phyloP scores from a whole-genome alignment of 2,329 filamentous ascomycete species.

The Penicillium carneum region DNA sequence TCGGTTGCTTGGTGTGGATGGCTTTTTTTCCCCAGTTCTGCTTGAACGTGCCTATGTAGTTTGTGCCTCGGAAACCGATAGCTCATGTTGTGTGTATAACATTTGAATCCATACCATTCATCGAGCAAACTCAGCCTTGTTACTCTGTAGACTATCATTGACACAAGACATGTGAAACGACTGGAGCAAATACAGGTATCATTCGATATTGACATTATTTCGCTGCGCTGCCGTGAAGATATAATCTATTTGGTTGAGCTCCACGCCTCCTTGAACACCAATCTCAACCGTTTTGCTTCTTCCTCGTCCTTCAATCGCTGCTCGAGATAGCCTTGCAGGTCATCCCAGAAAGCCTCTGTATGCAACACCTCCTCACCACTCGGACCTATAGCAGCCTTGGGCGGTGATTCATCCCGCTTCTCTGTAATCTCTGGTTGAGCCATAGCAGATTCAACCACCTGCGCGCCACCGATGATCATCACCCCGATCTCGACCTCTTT shows the following conservation, averaged over 20 bases:
- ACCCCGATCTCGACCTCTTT: constrained; percentile 75
- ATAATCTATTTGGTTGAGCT: constrained; percentile 25
- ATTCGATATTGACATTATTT: constrained; percentile 18
- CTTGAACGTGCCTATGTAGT: not conserved
- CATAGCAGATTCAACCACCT: constrained; percentile 50
- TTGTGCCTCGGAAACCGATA: constrained; percentile 5
- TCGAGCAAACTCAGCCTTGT: not conserved
- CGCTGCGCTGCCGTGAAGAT: not conserved
- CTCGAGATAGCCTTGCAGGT: constrained; percentile 79
- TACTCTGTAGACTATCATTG: not conserved
- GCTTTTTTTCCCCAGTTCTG: not conserved
- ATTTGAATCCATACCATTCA: constrained; percentile 27
- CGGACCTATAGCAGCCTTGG: constrained; percentile 58
- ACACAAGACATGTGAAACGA: not conserved
- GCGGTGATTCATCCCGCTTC: constrained; percentile 35
- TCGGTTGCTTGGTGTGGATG: not conserved
- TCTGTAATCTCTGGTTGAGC: constrained; percentile 43
- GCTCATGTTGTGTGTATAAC: constrained; percentile 31
- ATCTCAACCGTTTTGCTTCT: constrained; percentile 69
- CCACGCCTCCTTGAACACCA: constrained; percentile 76
- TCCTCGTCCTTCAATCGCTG: constrained; percentile 76
- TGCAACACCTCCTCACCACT: constrained; percentile 68
- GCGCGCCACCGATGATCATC: constrained; percentile 82
- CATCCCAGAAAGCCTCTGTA: constrained; percentile 82
- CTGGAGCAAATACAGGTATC: constrained; percentile 20